Percentiles rank a stretch among this genome's conserved stretches.
These are phyloP conservation scores for Curvularia lunata DNA, from an alignment of 2,329 filamentous ascomycete genomes.

Conservation along the genomic window DNA sequence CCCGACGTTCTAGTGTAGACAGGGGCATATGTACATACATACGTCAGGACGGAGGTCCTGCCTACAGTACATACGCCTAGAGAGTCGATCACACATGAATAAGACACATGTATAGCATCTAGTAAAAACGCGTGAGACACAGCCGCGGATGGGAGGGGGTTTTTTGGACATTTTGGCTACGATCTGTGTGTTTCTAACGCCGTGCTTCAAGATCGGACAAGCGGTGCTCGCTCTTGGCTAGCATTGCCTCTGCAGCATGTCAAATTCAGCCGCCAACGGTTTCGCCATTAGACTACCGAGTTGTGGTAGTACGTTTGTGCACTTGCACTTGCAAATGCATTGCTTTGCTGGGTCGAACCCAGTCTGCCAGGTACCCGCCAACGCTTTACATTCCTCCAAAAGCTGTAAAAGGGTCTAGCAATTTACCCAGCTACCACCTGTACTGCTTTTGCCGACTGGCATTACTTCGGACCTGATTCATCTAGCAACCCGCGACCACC, in stretches of 20 bases:
- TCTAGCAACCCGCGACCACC: conserved; percentile 11
- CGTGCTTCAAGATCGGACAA: conserved; percentile 7
- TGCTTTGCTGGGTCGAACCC: conserved; percentile 11
- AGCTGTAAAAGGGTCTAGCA: conserved; percentile 7
- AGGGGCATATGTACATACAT: background rate
- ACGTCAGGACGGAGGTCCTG: too few relatives aligned
- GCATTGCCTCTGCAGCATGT: conserved; percentile 5
- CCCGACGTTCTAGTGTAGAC: conserved; percentile 4
- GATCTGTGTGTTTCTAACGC: conserved; percentile 1
- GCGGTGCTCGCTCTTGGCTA: conserved; percentile 3
- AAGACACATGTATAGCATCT: background rate
- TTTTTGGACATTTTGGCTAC: background rate
- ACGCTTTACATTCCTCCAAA: background rate
- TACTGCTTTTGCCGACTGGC: conserved; percentile 3
- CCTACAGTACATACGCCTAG: too few relatives aligned
- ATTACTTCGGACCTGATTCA: conserved; percentile 20
- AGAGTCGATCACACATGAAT: background rate
- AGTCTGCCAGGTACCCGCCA: conserved; percentile 1
- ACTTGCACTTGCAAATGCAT: conserved; percentile 5
- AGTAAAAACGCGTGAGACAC: background rate
- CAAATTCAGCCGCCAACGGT: conserved; percentile 11
- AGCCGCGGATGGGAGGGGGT: background rate
- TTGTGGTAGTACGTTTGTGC: conserved; percentile 3
- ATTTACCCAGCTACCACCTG: conserved; percentile 7
- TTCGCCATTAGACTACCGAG: background rate